These are phyloP conservation scores for Geosmithia putterillii DNA, from an alignment of 2,329 filamentous ascomycete species.

Conservation along the genomic window DNA sequence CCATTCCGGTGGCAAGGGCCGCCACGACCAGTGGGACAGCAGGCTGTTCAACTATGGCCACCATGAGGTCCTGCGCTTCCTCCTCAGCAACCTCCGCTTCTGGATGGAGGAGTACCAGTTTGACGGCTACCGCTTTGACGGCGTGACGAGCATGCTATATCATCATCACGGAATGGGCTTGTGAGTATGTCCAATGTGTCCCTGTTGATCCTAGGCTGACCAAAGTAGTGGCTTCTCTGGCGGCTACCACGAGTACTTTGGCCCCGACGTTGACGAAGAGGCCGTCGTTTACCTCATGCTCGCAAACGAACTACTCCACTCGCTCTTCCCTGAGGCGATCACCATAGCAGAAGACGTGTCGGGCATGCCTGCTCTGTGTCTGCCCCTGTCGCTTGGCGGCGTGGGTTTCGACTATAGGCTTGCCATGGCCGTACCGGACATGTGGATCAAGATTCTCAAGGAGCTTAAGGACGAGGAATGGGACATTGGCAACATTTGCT, in stretches of 20 bases:
- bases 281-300: constrained; percentile 91
- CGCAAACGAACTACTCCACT: constrained; percentile 90
- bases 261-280: constrained; percentile 77
- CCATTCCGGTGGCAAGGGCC: constrained; percentile 72
- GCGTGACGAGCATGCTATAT: constrained; percentile 98
- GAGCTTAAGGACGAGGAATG: constrained; percentile 84
- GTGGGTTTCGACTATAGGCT: constrained; percentile 96
- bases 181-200: constrained; percentile 35
- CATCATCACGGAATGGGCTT: constrained; percentile 92
- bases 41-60: constrained; percentile 93
- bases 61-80: constrained; percentile 90
- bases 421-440: constrained; percentile 94
- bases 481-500: constrained; percentile 77
- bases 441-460: constrained; percentile 99
- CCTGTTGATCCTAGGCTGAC: constrained; percentile 9
- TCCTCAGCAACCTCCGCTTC: constrained; percentile 89
- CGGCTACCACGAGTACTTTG: constrained; percentile 97
- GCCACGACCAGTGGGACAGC: constrained; percentile 92
- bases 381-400: constrained; percentile 74
- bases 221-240: constrained; percentile 74
- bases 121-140: constrained; percentile 95
- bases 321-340: constrained; percentile 76
- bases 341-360: constrained; percentile 96
- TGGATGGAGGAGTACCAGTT: constrained; percentile 99
- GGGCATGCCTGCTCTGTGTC: constrained; percentile 93